phyloP scores from a whole-genome alignment of 441 rosid species.

The Iberis amara region DNA sequence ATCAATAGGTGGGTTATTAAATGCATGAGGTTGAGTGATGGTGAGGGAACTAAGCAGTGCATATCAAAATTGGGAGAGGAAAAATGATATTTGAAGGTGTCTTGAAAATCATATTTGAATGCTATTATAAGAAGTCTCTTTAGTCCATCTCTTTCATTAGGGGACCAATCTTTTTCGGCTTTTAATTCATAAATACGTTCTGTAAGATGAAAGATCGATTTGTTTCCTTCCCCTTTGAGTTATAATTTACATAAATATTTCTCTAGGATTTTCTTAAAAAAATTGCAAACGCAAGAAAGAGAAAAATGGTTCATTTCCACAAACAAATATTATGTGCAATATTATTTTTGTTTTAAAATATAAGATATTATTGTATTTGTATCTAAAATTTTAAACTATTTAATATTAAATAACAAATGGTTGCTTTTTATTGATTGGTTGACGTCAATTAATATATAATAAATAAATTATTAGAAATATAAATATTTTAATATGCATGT shows the following conservation, averaged over 20 bases:
- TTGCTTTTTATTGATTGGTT: too few species aligned
- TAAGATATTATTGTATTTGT: too few species aligned
- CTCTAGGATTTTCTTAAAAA: neutral
- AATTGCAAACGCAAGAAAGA: neutral
- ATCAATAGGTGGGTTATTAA: conserved; percentile 27
- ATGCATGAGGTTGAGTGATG: conserved; percentile 29
- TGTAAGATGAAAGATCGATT: conserved; percentile 14
- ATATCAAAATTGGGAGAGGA: conserved; percentile 24
- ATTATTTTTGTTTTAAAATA: too few species aligned
- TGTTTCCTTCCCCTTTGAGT: conserved; percentile 7
- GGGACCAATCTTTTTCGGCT: conserved; percentile 29
- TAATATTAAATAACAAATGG: too few species aligned
- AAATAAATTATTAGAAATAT: too few species aligned
- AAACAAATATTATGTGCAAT: too few species aligned
- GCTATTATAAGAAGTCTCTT: neutral
- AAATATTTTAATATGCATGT: too few species aligned
- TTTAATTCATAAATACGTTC: conserved; percentile 20
- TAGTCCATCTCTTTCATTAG: neutral
- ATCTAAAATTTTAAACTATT: too few species aligned
- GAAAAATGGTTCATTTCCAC: too few species aligned
- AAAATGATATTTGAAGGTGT: conserved; percentile 8
- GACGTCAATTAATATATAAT: too few species aligned
- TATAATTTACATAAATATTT: neutral
- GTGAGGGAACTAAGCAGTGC: conserved; percentile 30
- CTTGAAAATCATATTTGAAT: conserved; percentile 19